Evolutionary conservation across 2,329 filamentous ascomycete species (phyloP).

Genomic region (Diplodia scrobiculata): DNA sequence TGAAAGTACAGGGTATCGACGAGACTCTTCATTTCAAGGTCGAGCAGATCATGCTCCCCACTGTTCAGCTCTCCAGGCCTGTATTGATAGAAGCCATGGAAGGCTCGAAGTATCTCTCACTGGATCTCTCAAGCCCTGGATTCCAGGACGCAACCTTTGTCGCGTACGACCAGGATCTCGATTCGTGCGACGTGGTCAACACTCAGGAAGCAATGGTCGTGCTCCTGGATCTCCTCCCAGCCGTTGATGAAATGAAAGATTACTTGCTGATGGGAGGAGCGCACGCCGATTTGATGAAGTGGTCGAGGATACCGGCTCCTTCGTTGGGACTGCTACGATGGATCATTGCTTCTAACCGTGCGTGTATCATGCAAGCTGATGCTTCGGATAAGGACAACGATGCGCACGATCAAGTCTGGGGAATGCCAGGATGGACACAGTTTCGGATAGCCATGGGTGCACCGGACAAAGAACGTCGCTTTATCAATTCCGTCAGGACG

Average conservation of each 20-base stretch:
- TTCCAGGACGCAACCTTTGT: constrained; percentile 42
- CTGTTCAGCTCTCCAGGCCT: background rate
- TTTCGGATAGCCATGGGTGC: constrained; percentile 87
- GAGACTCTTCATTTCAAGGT: constrained; percentile 8
- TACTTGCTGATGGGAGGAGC: constrained; percentile 49
- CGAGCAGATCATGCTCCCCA: background rate
- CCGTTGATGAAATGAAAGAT: constrained; percentile 59
- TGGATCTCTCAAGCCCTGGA: constrained; percentile 27
- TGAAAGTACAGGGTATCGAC: constrained; percentile 34
- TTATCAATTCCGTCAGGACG: constrained; percentile 63
- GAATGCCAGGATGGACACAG: constrained; percentile 70
- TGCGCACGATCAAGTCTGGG: constrained; percentile 58
- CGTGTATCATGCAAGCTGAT: constrained; percentile 78
- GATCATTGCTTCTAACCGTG: constrained; percentile 88
- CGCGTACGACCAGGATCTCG: constrained; percentile 61
- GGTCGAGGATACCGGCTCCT: constrained; percentile 65
- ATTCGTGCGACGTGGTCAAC: constrained; percentile 50
- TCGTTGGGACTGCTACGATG: constrained; percentile 73
- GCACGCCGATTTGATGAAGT: constrained; percentile 48
- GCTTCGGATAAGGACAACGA: constrained; percentile 33
- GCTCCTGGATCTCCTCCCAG: constrained; percentile 62
- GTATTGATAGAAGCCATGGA: background rate
- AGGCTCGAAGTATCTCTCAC: background rate
- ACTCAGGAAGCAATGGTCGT: constrained; percentile 57
- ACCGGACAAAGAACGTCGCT: constrained; percentile 82